Conservation (phyloP, 305 asterid genomes). For the Rubia tinctorum region DNA sequence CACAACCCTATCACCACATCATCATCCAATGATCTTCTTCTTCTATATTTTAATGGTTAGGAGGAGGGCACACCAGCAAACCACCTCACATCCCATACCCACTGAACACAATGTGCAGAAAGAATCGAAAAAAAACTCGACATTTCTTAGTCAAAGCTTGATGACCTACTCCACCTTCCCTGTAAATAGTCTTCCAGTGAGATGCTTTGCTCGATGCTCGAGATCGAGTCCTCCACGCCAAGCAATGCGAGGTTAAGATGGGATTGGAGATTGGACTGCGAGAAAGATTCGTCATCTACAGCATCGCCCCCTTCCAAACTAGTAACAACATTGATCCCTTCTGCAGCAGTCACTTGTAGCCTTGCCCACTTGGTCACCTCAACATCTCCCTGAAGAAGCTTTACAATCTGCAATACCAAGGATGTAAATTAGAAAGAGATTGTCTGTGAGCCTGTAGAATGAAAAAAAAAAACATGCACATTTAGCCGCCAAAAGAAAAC, state of each 20-base stretch:
- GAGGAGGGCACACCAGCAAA: slow-evolving; percentile 74
- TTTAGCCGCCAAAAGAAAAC: neutral
- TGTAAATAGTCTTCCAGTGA: slow-evolving; percentile 73
- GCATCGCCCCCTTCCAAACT: slow-evolving; percentile 45
- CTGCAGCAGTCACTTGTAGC: slow-evolving; percentile 54
- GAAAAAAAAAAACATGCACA: neutral
- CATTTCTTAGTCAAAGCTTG: slow-evolving; percentile 62
- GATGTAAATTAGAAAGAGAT: neutral
- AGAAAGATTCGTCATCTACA: slow-evolving; percentile 57
- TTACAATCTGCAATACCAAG: slow-evolving; percentile 45
- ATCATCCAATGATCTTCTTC: slow-evolving; percentile 18
- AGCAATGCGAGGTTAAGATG: slow-evolving; percentile 83
- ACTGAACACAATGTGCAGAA: slow-evolving; percentile 17
- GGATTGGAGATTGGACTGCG: slow-evolving; percentile 66
- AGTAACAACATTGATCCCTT: slow-evolving; percentile 32
- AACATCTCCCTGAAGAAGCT: slow-evolving; percentile 80
- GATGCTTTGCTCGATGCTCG: slow-evolving; percentile 78
- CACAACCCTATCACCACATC: slow-evolving; percentile 25
- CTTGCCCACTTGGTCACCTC: slow-evolving; percentile 73
- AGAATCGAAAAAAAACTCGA: slow-evolving; percentile 21
- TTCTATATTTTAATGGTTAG: slow-evolving; percentile 39
- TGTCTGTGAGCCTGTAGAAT: neutral
- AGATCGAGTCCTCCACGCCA: slow-evolving; percentile 73
- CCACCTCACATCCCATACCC: slow-evolving; percentile 90
- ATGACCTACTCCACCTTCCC: slow-evolving; percentile 86